Percentiles rank a stretch among this genome's conserved stretches.
Conservation (phyloP, 805 yeast species). For the Metschnikowia vanudenii region DNA sequence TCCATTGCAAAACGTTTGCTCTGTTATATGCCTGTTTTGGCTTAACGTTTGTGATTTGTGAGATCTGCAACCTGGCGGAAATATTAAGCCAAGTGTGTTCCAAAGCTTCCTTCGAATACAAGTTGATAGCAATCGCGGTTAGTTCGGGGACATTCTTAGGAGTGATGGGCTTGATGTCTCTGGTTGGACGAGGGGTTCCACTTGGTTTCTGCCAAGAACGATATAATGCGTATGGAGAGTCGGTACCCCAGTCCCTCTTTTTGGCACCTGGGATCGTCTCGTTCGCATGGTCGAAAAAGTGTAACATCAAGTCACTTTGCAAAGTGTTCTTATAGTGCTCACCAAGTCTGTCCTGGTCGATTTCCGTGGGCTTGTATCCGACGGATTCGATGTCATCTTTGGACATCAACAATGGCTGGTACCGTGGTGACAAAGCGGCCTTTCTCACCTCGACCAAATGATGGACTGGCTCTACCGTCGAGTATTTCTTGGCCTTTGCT, state of each 20-base stretch:
- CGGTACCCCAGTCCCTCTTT: slow-evolving; percentile 79
- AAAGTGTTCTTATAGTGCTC: slow-evolving; percentile 77
- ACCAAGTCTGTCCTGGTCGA: slow-evolving; percentile 74
- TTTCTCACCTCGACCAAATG: slow-evolving; percentile 80
- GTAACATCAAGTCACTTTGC: slow-evolving; percentile 72
- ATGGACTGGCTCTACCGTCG: slow-evolving; percentile 88
- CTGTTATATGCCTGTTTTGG: slow-evolving; percentile 72
- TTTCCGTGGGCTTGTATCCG: slow-evolving; percentile 67
- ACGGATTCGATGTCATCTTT: slow-evolving; percentile 79
- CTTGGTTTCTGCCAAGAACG: slow-evolving; percentile 74
- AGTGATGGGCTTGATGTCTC: slow-evolving; percentile 67
- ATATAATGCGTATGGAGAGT: slow-evolving; percentile 85
- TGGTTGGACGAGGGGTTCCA: slow-evolving; percentile 73
- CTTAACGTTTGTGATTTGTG: slow-evolving; percentile 91
- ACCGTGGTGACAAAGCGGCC: slow-evolving; percentile 68
- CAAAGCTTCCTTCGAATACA: slow-evolving; percentile 72
- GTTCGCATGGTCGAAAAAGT: slow-evolving; percentile 69
- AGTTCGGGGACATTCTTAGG: slow-evolving; percentile 71
- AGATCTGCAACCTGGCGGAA: slow-evolving; percentile 74
- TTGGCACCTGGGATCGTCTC: slow-evolving; percentile 59
- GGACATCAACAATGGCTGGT: slow-evolving; percentile 62
- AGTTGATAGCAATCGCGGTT: slow-evolving; percentile 65
- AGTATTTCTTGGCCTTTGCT: slow-evolving; percentile 50
- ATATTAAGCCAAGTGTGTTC: slow-evolving; percentile 70
- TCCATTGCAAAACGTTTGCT: slow-evolving; percentile 82